phyloP scores from a whole-genome alignment of 139 green algal genomes.

The Nannochloris sp. region DNA sequence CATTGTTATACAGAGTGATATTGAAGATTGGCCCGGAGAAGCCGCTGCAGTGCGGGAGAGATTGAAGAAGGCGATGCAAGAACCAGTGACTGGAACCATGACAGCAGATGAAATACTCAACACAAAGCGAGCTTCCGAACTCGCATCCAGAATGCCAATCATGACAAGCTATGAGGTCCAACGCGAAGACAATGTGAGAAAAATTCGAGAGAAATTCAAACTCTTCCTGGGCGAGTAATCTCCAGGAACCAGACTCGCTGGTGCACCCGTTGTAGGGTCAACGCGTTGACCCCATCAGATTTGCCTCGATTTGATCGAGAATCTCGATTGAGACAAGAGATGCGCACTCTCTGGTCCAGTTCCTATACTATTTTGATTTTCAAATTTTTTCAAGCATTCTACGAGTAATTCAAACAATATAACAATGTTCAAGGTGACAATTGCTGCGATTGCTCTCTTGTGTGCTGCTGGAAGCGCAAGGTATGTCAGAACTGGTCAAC shows the following conservation, averaged over 20 bases:
- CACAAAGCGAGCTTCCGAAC: neutral
- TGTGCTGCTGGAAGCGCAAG: too few relatives aligned
- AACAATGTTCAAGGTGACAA: too few relatives aligned
- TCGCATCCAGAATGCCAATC: neutral
- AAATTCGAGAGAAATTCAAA: neutral
- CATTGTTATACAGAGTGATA: conserved; percentile 15
- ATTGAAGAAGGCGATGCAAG: conserved; percentile 1
- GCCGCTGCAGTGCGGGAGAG: neutral
- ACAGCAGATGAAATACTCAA: neutral
- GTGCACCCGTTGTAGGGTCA: too few relatives aligned
- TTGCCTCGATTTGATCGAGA: too few relatives aligned
- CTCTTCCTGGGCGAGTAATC: neutral
- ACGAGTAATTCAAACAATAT: too few relatives aligned
- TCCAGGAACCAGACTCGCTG: neutral
- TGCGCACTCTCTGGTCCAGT: too few relatives aligned
- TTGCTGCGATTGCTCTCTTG: too few relatives aligned
- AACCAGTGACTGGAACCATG: neutral
- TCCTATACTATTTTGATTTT: too few relatives aligned
- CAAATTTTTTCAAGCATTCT: too few relatives aligned
- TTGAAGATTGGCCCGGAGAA: conserved; percentile 12
- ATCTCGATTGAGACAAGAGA: too few relatives aligned
- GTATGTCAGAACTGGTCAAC: too few relatives aligned
- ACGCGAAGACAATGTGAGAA: neutral
- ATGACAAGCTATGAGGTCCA: neutral
- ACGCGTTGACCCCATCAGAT: too few relatives aligned